These are phyloP conservation scores for Pythium scleroteichum DNA, from an alignment of 352 stramenopile genomes.

Conservation along the genomic window DNA sequence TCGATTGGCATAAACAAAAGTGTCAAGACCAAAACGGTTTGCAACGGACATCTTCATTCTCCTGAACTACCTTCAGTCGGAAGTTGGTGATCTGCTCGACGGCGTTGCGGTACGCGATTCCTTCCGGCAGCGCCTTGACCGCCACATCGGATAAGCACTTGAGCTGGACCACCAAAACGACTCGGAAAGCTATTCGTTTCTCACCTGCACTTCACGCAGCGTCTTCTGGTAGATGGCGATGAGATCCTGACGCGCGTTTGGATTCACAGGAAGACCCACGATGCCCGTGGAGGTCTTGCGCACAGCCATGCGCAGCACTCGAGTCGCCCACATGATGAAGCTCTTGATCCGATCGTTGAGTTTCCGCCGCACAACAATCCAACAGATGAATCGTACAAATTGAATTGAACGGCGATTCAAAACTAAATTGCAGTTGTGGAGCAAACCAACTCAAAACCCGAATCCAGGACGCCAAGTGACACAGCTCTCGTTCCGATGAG, in stretches of 20 bases:
- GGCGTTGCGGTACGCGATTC: constrained; percentile 68
- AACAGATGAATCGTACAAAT: constrained; percentile 4
- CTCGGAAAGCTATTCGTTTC: constrained; percentile 2
- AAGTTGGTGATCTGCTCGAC: constrained; percentile 88
- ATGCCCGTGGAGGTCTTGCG: constrained; percentile 88
- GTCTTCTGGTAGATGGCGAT: constrained; percentile 85
- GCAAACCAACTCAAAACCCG: constrained; percentile 1
- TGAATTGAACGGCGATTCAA: constrained; percentile 19
- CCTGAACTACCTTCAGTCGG: constrained; percentile 72
- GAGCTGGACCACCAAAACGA: constrained; percentile 18
- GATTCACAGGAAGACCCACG: constrained; percentile 82
- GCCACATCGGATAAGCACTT: neutral
- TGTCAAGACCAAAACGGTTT: neutral
- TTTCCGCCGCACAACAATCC: constrained; percentile 34
- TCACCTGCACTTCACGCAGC: constrained; percentile 78
- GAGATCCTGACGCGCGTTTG: constrained; percentile 80
- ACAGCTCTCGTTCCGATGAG: constrained; percentile 46
- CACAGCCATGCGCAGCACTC: constrained; percentile 82
- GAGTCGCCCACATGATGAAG: constrained; percentile 72
- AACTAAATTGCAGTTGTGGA: constrained; percentile 5
- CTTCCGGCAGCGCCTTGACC: constrained; percentile 55
- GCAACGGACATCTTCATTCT: constrained; percentile 64
- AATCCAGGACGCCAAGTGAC: neutral
- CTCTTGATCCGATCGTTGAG: constrained; percentile 8
- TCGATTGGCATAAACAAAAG: too few relatives aligned